Conservation (phyloP, 176 grass and related monocot species). For the barley (Hordeum vulgare) region DNA sequence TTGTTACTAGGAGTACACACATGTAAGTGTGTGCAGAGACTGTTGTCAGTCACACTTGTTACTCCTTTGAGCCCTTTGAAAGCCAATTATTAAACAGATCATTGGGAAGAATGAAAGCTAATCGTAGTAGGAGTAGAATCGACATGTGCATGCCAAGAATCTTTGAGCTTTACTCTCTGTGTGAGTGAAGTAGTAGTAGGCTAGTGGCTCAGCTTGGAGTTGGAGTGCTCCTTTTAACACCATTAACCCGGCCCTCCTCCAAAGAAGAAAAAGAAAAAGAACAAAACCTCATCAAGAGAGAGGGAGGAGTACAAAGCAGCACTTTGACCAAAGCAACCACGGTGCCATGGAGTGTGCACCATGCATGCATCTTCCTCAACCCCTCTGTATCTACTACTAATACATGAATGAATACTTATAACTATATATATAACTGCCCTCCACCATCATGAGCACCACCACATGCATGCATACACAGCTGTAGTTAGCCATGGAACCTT, state of each 20-base stretch:
- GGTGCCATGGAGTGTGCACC: background rate
- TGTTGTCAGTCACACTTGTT: background rate
- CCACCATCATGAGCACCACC: conserved; percentile 31
- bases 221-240: conserved; percentile 58
- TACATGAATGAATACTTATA: conserved; percentile 26
- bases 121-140: background rate
- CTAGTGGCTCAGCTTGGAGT: conserved; percentile 20
- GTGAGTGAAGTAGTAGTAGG: background rate
- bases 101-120: conserved; percentile 27
- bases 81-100: background rate
- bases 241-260: conserved; percentile 30
- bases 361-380: background rate
- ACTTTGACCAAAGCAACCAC: conserved; percentile 31
- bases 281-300: conserved; percentile 27
- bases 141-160: conserved; percentile 3
- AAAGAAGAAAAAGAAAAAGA: conserved; percentile 12
- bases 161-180: conserved; percentile 44
- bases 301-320: conserved; percentile 14
- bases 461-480: background rate
- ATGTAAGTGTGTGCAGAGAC: background rate
- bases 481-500: conserved; percentile 25
- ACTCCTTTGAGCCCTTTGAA: background rate
- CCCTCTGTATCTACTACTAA: background rate
- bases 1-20: background rate
- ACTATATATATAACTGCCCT: conserved; percentile 29